Evolutionary conservation across 23 red algal species (phyloP), one percentile per base, ranked within the genome.

Genomic region (Gracilaria gracilis): DNA sequence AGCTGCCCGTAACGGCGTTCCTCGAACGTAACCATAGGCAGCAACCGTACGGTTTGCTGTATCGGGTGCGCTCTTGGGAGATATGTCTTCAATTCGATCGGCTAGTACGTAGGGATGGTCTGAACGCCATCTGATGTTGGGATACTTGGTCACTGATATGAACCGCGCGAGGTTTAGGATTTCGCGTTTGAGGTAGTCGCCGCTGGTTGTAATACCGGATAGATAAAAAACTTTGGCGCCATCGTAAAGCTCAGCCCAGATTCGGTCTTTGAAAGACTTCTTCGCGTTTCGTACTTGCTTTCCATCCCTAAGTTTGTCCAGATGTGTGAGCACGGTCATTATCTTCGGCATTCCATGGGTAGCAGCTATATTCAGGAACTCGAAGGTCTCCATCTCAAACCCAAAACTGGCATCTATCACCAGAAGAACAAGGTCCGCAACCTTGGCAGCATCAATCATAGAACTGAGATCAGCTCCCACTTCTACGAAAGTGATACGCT

Each of bases 361-460:
- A 23, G 93, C 84, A 11, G 88, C 87, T 17, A 99, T 96, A 61
- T 94, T 99, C 4, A 99, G 90, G 66, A 99, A 96, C 94, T 99
- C 97, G 65, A 99, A 99, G 4, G 93, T 96, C 55, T 99, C 97
- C 97, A 99, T 99, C 83, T 99, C 97, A 47, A 99, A 96, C 11
- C 97, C 97, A 66, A 80, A 94, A 39, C 67, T 73, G 12, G 94
- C 97, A 79, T 99, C 91, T 65, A 99, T 95, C 17, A 92, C 88
- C n/a, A 96, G 87, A 12, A 99, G 64, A 9, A 95, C 95, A 24
- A 99, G 83, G 81, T 99, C 97, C 0, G 94, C 94, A 34, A 99
- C 90, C 53, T 99, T 99, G 67, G 97, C 97, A 36, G 91, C 97
- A 77, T 99, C 97, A 65, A 99, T 91, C 94, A 99, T 99, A 51